Evolutionary conservation across 805 yeast genomes (phyloP), one percentile per base, ranked within the genome.

Genomic region (Nakazawaea ambrosiae): DNA sequence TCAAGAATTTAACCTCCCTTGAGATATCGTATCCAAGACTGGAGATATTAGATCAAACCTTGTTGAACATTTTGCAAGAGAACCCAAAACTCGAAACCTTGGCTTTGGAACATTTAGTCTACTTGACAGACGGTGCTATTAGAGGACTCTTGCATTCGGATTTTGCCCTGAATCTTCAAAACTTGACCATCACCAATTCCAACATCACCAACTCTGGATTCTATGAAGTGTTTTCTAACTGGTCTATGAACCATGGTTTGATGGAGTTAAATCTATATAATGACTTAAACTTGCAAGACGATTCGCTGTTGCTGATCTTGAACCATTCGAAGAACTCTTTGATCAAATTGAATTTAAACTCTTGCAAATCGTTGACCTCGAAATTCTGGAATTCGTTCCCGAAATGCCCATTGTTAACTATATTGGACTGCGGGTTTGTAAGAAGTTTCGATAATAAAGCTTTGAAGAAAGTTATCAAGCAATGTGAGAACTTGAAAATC

Each of bases 401-500:
- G 35, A 42, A 54, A 11, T 63, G 77, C 31, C 84, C 88, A 2
- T 68, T 78, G 20, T 59, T 90, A 30, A 75, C 86, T 1, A 69
- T 75, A 24, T 48, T 85, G 14, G 92, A 90, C 54, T 52, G 78
- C 11, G 94, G 97, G 0, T 90, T 90, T 58, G 84, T 87, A 3
- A 65, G 94, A 27, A 65, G 76, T 16, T 71, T 86, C 10, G 87
- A 87, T 51, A 86, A 90, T 55, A 70, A 66, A 15, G 70, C 76
- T 0, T 54, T 89, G n/a, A 73, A 71, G 19, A 50, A 69, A 20
- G 47, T 87, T 16, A 70, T 82, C 3, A 58, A 68, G 20, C 66
- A 71, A 9, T 84, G 92, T 44, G 71, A 78, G 0, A 73, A 73
- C 33, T 58, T 90, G 40, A 66, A 69, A 32, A 66, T 83, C 12